phyloP scores from a whole-genome alignment of 2,329 filamentous ascomycete species.

The Coniochaeta hoffmannii region DNA sequence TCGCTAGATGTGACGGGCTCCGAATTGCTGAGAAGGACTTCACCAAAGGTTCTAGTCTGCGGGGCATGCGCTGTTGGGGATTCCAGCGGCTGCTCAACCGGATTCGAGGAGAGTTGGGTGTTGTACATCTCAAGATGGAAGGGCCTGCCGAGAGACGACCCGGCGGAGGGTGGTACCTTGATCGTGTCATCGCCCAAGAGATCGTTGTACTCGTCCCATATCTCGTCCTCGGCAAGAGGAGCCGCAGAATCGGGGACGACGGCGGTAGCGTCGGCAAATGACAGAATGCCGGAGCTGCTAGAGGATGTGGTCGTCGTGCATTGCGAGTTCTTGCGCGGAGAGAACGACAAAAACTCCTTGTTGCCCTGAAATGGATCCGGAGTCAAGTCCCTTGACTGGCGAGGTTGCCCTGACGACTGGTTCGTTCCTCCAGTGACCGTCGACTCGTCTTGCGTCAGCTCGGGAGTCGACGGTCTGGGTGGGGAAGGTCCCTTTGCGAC shows the following conservation, averaged over 20 bases:
- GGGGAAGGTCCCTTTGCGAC: conserved; percentile 42
- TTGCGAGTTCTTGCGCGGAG: conserved; percentile 64
- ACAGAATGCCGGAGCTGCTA: conserved; percentile 58
- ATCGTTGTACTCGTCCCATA: conserved; percentile 94
- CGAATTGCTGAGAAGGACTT: conserved; percentile 9
- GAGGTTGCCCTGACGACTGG: conserved; percentile 22
- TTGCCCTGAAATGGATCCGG: conserved; percentile 22
- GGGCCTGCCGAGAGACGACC: conserved; percentile 48
- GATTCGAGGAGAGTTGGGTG: conserved; percentile 20
- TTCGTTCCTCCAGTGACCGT: conserved; percentile 23
- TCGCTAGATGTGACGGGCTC: conserved; percentile 33
- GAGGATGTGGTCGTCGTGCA: conserved; percentile 49
- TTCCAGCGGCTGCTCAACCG: conserved; percentile 30
- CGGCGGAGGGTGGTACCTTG: conserved; percentile 41
- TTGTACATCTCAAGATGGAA: conserved; percentile 48
- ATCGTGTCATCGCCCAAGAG: conserved; percentile 59
- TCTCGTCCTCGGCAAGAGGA: conserved; percentile 70
- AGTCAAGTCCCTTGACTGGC: conserved; percentile 20
- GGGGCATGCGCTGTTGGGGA: conserved; percentile 37
- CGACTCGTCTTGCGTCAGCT: conserved; percentile 27
- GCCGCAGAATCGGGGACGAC: conserved; percentile 55
- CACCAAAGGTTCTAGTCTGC: conserved; percentile 21
- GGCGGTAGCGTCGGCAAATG: conserved; percentile 56
- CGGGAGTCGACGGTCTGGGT: conserved; percentile 31
- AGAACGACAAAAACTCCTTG: conserved; percentile 67